Base-by-base conservation (phyloP, 345 rosid species). In the Gynandropsis gynandra region DNA sequence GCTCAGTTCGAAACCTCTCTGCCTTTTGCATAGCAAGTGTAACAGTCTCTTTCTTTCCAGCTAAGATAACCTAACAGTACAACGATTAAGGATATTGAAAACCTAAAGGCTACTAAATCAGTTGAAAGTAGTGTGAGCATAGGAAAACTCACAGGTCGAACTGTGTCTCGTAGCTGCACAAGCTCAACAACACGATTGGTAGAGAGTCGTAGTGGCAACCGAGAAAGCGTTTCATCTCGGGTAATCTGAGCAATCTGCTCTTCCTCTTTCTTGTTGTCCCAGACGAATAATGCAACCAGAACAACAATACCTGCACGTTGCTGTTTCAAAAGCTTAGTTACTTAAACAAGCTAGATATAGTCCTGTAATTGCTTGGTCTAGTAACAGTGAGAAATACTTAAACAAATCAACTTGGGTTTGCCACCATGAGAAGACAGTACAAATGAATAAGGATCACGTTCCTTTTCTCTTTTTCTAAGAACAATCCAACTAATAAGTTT, bases 251-350 rank as follows among this genome's bases (percentile, higher is more conserved):
- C 85, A 71, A 87, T 77, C 70, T 92, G 98, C 67, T 85, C 96
- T 72, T 92, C 96, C 75, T 85, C 96, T 74, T 76, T 87, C 76
- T 82, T 92, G 62, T 85, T 92, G 71, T 92, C 96, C 96, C 95
- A 87, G 21, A 85, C 58, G 62, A 80, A 74, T 63, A 87, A 66
- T 36, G 85, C 76, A 72, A 79, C 83, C 52, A 87, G 67, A 70
- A 76, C 81, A 68, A 79, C 53, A 37, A 87, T 82, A 75, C 98
- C 95, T 87, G 93, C 27, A 67, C 73, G 62, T 79, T 61, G 67
- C 95, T 81, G 89, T 72, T 80, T 63, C 71, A 56, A 76, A 71
- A 71, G 64, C 67, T 82, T 75, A 77, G 80, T 74, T 79, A 76
- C 65, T 62, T 63, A 18, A 51, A 67, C 71, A 61, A 76, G 33